These are phyloP conservation scores for Ziziphus jujuba DNA, from an alignment of 306 rosid species.

Conservation along the genomic window DNA sequence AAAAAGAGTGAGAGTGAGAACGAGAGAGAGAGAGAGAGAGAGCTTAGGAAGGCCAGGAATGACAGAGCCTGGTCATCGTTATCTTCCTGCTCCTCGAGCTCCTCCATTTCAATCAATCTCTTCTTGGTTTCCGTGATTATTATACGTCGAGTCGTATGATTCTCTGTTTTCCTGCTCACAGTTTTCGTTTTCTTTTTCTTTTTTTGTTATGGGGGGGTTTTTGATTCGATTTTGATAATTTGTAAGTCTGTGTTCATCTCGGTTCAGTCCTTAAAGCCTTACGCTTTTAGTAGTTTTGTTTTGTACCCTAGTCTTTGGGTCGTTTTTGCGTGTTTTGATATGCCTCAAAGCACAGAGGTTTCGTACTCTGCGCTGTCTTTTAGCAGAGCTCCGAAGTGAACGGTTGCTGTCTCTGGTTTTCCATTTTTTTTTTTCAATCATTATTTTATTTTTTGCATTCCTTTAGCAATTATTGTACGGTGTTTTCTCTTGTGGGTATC, in stretches of 20 bases:
- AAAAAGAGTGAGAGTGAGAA: background rate
- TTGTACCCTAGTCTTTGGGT: background rate
- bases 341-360: background rate
- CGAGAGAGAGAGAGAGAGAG: slow-evolving; percentile 7
- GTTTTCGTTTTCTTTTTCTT: background rate
- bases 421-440: background rate
- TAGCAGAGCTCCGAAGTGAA: slow-evolving; percentile 4
- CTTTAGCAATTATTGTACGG: slow-evolving; percentile 7
- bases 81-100: slow-evolving; percentile 35
- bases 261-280: background rate
- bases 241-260: background rate
- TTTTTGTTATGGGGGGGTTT: slow-evolving; percentile 5
- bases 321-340: background rate
- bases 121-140: slow-evolving; percentile 22
- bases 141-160: slow-evolving; percentile 23
- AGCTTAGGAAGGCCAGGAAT: background rate
- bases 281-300: background rate
- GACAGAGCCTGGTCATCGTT: background rate
- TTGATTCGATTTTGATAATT: slow-evolving; percentile 13
- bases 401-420: slow-evolving; percentile 6
- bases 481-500: too few relatives aligned
- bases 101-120: slow-evolving; percentile 3
- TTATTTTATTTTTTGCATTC: background rate
- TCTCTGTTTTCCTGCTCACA: background rate
- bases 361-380: background rate